phyloP scores from a whole-genome alignment of 1,284 basidiomycete genomes.

The Melampsora americana region DNA sequence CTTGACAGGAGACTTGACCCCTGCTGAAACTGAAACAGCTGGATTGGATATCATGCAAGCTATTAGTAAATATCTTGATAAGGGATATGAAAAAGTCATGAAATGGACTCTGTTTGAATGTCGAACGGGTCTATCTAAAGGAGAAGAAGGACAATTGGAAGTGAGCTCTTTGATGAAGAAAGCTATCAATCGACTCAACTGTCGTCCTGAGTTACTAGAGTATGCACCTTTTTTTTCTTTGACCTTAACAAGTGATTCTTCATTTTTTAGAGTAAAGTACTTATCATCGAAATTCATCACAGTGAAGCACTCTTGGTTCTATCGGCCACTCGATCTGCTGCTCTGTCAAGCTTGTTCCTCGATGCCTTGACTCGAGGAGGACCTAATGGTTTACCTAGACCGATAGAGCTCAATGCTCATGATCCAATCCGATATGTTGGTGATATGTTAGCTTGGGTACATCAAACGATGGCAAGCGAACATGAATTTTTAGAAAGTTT shows the following conservation, averaged over 20 bases:
- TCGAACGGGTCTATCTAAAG: conserved; percentile 63
- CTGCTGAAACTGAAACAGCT: conserved; percentile 58
- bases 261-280: conserved; percentile 9
- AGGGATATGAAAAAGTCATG: conserved; percentile 81
- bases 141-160: conserved; percentile 73
- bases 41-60: conserved; percentile 73
- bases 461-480: conserved; percentile 90
- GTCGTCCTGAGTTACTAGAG: conserved; percentile 74
- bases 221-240: conserved; percentile 57
- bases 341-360: conserved; percentile 75
- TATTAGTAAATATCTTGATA: conserved; percentile 76
- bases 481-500: conserved; percentile 83
- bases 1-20: conserved; percentile 68
- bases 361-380: conserved; percentile 85
- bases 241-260: background rate
- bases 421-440: conserved; percentile 93
- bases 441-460: conserved; percentile 98
- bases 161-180: conserved; percentile 69
- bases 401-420: conserved; percentile 95
- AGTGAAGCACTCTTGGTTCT: conserved; percentile 76
- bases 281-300: background rate
- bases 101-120: conserved; percentile 84
- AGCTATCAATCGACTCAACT: conserved; percentile 68
- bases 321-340: conserved; percentile 74
- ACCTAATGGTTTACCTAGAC: conserved; percentile 78